Evolutionary conservation across 2,329 filamentous ascomycete genomes (phyloP).

Genomic region (Bisporella sp.): DNA sequence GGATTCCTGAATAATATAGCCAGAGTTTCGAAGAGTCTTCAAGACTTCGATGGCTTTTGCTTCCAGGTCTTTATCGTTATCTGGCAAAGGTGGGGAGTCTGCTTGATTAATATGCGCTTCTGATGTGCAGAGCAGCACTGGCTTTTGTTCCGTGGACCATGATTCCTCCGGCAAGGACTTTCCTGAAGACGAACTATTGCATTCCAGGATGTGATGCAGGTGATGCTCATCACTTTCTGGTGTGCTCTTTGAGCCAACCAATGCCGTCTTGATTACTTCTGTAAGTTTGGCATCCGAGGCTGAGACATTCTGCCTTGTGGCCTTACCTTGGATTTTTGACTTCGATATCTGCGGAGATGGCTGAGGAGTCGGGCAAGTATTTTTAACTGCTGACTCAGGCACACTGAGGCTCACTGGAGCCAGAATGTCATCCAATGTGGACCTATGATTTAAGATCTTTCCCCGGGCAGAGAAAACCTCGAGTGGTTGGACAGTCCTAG

Average conservation of each 20-base stretch:
- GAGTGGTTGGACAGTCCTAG: conserved; percentile 17
- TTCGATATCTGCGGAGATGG: conserved; percentile 1
- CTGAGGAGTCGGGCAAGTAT: conserved; percentile 7
- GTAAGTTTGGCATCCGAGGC: conserved; percentile 19
- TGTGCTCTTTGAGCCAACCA: conserved; percentile 11
- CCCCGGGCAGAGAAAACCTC: conserved; percentile 13
- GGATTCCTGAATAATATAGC: conserved; percentile 19
- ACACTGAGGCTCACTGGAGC: conserved; percentile 15
- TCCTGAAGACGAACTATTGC: conserved; percentile 15
- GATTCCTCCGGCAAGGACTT: conserved; percentile 7
- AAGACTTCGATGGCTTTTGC: conserved; percentile 17
- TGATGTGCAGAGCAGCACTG: neutral
- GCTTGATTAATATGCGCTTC: conserved; percentile 5
- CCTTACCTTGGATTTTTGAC: conserved; percentile 14
- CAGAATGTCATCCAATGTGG: conserved; percentile 15
- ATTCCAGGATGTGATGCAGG: conserved; percentile 4
- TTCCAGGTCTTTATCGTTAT: conserved; percentile 10
- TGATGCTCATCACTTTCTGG: conserved; percentile 6
- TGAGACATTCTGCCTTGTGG: conserved; percentile 13
- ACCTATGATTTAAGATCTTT: too few relatives aligned
- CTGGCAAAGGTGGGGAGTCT: conserved; percentile 5
- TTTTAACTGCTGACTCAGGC: conserved; percentile 2
- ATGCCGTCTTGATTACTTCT: conserved; percentile 17
- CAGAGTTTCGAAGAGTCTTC: conserved; percentile 16
- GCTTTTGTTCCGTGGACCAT: conserved; percentile 5